phyloP scores from a whole-genome alignment of 2,329 filamentous ascomycete genomes.

The Exophiala phaeomuriformis region DNA sequence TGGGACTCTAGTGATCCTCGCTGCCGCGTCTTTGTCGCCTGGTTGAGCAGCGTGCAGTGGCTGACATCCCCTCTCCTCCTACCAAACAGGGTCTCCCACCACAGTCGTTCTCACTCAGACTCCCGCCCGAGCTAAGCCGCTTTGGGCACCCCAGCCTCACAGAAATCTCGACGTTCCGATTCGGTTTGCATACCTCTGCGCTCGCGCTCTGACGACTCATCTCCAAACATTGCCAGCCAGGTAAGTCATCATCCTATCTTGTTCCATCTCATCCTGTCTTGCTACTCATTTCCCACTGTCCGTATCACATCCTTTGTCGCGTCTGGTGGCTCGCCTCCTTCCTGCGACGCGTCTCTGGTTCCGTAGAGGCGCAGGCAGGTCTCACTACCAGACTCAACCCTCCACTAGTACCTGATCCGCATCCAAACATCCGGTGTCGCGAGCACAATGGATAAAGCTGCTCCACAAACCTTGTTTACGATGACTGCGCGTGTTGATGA shows the following conservation, averaged over 20 bases:
- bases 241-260: slow-evolving; percentile 26
- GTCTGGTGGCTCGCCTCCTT: neutral
- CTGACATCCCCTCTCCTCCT: slow-evolving; percentile 17
- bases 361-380: slow-evolving; percentile 2
- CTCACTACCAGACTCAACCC: slow-evolving; percentile 8
- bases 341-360: slow-evolving; percentile 17
- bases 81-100: neutral
- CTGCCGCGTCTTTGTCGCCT: slow-evolving; percentile 14
- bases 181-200: slow-evolving; percentile 27
- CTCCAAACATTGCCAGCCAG: slow-evolving; percentile 25
- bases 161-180: slow-evolving; percentile 25
- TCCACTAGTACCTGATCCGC: slow-evolving; percentile 2
- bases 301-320: slow-evolving; percentile 3
- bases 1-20: slow-evolving; percentile 19
- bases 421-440: slow-evolving; percentile 1
- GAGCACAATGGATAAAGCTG: neutral
- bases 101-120: slow-evolving; percentile 2
- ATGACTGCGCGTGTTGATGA: slow-evolving; percentile 13
- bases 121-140: slow-evolving; percentile 20
- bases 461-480: neutral
- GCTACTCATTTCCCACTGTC: slow-evolving; percentile 9
- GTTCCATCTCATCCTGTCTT: slow-evolving; percentile 7
- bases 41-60: slow-evolving; percentile 7
- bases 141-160: slow-evolving; percentile 20
- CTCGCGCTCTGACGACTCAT: slow-evolving; percentile 28